Evolutionary conservation across 768 basidiomycete species (phyloP).

Genomic region (Erythrobasidium yunnanense): DNA sequence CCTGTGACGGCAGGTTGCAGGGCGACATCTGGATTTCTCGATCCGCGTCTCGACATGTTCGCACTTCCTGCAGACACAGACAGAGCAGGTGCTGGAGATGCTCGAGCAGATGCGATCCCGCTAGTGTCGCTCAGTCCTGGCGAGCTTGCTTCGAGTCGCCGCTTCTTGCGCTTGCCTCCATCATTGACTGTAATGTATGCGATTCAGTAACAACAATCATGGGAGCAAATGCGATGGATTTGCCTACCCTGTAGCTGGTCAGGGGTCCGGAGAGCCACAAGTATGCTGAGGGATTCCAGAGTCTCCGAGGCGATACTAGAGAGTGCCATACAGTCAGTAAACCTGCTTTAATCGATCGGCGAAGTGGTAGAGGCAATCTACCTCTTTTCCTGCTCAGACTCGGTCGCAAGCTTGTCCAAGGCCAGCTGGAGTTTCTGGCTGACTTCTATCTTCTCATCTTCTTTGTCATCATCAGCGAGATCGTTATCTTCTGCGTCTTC

Average conservation of each 20-base stretch:
- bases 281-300: conserved; percentile 10
- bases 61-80: too few species aligned
- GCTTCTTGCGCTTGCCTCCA: conserved; percentile 18
- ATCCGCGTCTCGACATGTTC: too few species aligned
- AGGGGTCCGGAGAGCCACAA: conserved; percentile 3
- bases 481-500: background rate
- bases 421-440: background rate
- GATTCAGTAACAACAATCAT: background rate
- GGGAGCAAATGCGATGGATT: background rate
- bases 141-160: background rate
- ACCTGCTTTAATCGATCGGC: background rate
- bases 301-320: background rate
- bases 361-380: background rate
- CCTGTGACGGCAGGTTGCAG: too few species aligned
- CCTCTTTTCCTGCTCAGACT: conserved; percentile 6
- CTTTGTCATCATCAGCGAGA: background rate
- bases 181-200: background rate
- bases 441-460: background rate
- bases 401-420: background rate
- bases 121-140: background rate
- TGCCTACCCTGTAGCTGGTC: conserved; percentile 1
- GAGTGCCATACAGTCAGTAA: too few species aligned
- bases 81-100: conserved; percentile 9
- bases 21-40: too few species aligned
- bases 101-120: conserved; percentile 2